Percentiles rank a stretch among this genome's conserved stretches.
phyloP scores from a whole-genome alignment of 257 asterid genomes.

The Jacaranda mimosifolia region DNA sequence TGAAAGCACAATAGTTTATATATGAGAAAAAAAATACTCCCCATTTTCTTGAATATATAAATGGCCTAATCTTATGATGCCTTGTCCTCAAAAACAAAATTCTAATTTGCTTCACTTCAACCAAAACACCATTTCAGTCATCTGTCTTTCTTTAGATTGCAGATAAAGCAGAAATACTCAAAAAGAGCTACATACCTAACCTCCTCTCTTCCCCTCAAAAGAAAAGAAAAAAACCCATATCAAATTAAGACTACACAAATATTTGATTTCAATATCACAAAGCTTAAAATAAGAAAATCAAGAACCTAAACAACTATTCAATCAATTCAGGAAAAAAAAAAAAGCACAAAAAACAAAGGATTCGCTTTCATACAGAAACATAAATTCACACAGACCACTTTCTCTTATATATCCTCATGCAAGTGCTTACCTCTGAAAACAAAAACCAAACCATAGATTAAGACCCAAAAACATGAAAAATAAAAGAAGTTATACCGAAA shows the following conservation, averaged over 20 bases:
- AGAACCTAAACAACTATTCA: neutral
- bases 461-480: neutral
- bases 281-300: neutral
- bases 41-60: neutral
- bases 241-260: neutral
- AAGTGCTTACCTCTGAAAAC: neutral
- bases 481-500: constrained; percentile 18
- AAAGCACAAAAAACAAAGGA: neutral
- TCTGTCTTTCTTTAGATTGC: neutral
- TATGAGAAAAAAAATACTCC: neutral
- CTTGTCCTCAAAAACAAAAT: constrained; percentile 4
- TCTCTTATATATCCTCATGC: neutral
- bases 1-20: constrained; percentile 1
- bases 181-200: neutral
- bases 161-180: neutral
- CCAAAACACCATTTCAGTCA: neutral
- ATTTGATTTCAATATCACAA: neutral
- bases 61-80: neutral
- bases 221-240: neutral
- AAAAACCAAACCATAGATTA: neutral
- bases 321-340: neutral
- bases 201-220: neutral
- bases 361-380: constrained; percentile 20
- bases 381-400: neutral
- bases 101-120: constrained; percentile 3